phyloP scores from a whole-genome alignment of 2,329 filamentous ascomycete species.

The Fusarium sp. region DNA sequence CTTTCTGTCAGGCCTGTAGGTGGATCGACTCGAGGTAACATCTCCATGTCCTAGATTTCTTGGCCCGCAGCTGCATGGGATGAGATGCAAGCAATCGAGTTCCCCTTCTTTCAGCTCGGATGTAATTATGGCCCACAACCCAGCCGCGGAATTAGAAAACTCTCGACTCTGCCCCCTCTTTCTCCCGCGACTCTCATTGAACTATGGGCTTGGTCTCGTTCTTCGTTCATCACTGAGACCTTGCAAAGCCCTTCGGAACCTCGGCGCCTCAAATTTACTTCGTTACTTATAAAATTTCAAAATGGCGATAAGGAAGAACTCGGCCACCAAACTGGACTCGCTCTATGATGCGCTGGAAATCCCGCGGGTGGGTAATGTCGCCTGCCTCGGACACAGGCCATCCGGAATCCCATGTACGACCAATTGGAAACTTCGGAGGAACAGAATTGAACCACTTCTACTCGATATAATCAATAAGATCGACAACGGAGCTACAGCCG shows the following conservation, averaged over 20 bases:
- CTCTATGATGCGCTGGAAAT: conserved; percentile 13
- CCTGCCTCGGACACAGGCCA: neutral
- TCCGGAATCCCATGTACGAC: neutral
- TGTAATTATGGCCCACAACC: neutral
- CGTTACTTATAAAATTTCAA: neutral
- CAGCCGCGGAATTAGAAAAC: neutral
- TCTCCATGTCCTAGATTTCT: neutral
- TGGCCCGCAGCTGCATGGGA: conserved; percentile 17
- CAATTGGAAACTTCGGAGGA: too few species aligned
- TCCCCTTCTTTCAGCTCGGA: neutral
- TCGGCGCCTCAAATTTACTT: too few species aligned
- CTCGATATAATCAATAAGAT: too few species aligned
- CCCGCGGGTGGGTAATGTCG: neutral
- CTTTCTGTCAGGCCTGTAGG: neutral
- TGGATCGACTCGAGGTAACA: neutral
- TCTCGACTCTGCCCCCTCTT: too few species aligned
- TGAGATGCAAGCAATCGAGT: neutral
- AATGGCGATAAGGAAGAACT: neutral
- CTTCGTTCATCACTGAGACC: too few species aligned
- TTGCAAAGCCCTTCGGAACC: too few species aligned
- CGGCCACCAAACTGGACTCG: neutral
- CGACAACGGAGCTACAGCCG: too few species aligned
- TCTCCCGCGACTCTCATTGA: too few species aligned
- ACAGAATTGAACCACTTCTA: too few species aligned
- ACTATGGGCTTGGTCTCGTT: too few species aligned